These are phyloP conservation scores for Cryoendolithus antarcticus DNA, from an alignment of 2,329 filamentous ascomycete species.

Conservation along the genomic window DNA sequence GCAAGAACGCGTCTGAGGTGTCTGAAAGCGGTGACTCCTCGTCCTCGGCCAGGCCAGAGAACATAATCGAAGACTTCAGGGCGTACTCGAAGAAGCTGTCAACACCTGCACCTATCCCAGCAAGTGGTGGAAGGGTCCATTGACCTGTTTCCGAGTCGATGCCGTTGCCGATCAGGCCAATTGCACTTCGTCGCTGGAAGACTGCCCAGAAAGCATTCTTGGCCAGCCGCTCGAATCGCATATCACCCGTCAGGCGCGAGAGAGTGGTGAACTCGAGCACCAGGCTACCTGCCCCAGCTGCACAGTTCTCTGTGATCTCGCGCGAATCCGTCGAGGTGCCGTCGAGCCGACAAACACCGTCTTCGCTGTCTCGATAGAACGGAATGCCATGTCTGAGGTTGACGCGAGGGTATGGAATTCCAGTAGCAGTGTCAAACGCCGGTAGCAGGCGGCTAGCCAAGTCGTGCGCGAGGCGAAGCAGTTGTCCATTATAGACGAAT, in stretches of 20 bases:
- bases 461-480: slow-evolving; percentile 80
- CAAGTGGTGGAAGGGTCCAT: slow-evolving; percentile 69
- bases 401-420: slow-evolving; percentile 86
- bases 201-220: slow-evolving; percentile 95
- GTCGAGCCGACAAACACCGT: slow-evolving; percentile 31
- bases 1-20: slow-evolving; percentile 64
- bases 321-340: slow-evolving; percentile 32
- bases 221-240: slow-evolving; percentile 75
- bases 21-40: slow-evolving; percentile 44
- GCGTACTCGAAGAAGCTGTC: slow-evolving; percentile 99
- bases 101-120: slow-evolving; percentile 91
- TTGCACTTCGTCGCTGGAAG: slow-evolving; percentile 75
- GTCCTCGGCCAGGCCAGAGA: slow-evolving; percentile 53
- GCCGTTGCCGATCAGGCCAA: slow-evolving; percentile 79
- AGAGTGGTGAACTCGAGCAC: slow-evolving; percentile 88
- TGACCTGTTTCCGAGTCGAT: slow-evolving; percentile 83
- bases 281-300: slow-evolving; percentile 88
- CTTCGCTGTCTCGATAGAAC: slow-evolving; percentile 56
- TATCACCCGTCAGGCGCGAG: slow-evolving; percentile 74
- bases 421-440: slow-evolving; percentile 82
- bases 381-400: slow-evolving; percentile 85
- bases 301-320: slow-evolving; percentile 93
- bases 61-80: slow-evolving; percentile 80
- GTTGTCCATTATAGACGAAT: slow-evolving; percentile 76
- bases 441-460: slow-evolving; percentile 73